phyloP scores from a whole-genome alignment of 345 rosid species.

The Corchorus olitorius region DNA sequence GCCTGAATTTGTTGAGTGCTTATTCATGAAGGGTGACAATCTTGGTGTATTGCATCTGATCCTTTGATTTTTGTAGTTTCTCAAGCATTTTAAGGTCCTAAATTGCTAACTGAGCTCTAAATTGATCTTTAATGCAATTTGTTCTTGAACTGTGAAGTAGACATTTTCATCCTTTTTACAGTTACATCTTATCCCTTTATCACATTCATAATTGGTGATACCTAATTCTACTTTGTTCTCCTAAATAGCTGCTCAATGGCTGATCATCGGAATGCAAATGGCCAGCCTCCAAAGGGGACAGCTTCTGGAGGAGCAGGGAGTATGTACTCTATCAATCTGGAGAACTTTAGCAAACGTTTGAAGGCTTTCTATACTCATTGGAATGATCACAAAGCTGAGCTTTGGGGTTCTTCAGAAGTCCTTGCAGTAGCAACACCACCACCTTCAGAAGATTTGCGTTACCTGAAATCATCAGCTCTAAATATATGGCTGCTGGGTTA shows the following conservation, averaged over 20 bases:
- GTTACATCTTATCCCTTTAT: not conserved
- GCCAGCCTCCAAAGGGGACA: constrained; percentile 46
- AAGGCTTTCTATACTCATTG: constrained; percentile 68
- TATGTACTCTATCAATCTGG: constrained; percentile 58
- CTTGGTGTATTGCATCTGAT: not conserved
- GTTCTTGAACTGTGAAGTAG: not conserved
- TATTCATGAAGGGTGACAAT: not conserved
- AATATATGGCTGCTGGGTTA: constrained; percentile 91
- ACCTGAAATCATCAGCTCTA: constrained; percentile 83
- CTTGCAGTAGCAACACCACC: constrained; percentile 83
- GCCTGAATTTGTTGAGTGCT: not conserved
- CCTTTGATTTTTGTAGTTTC: not conserved
- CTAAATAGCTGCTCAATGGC: constrained; percentile 47
- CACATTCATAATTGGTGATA: not conserved
- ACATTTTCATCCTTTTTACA: not conserved
- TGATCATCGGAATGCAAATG: constrained; percentile 57
- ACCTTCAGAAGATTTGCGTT: constrained; percentile 79
- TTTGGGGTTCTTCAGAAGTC: constrained; percentile 74
- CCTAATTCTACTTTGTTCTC: not conserved
- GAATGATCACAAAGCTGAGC: constrained; percentile 53
- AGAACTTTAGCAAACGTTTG: constrained; percentile 58
- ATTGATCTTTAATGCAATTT: not conserved
- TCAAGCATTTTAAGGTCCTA: not conserved
- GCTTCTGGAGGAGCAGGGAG: constrained; percentile 38
- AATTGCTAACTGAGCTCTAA: not conserved